Base-by-base conservation (phyloP, 202 grass and related monocot species). In the Carex arenaria region DNA sequence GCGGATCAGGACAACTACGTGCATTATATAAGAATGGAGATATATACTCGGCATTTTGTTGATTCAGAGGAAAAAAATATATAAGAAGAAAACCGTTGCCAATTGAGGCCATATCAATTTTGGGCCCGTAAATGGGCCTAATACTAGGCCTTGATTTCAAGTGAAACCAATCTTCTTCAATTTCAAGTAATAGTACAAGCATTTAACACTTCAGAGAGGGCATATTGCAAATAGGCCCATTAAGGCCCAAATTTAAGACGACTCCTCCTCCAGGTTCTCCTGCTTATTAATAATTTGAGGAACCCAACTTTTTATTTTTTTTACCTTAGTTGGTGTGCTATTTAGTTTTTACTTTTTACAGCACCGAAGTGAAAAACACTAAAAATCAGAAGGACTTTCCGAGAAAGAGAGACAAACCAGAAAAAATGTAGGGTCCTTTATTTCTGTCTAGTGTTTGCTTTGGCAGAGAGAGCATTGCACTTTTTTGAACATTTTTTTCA, bases 401-500 rank as follows among this genome's bases (percentile, higher is more conserved):
- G 2, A 56, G 51, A 76, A 32, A 76, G 28, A 56, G 26, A 32
- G 51, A 55, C 13, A 32, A 55, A 55, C 42, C n/a, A 82, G 62
- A 82, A 32, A 70, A 45, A 79, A 40, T 67, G 79, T 82, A 65
- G 79, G 79, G 61, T 49, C 63, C 55, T 61, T 54, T 26, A 2
- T 56, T 82, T 82, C 36, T 82, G 23, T 9, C 61, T 66, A 52
- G 54, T 54, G 17, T 65, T 47, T 65, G 63, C 61, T 82, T 65
- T 82, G 61, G 5, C 32, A 49, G 32, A 67, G 61, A 80, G 57
- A 80, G 54, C 23, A 61, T 80, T 61, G 59, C 77, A 80, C 77
- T 63, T 45, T 53, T 11, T 30, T 64, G 42, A 65, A 66, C 64
- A 82, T 32, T 68, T 64, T 40, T 49, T 8, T 82, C 45, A 32